phyloP scores from a whole-genome alignment of 1,284 basidiomycete species.

The Ganoderma resinaceum region DNA sequence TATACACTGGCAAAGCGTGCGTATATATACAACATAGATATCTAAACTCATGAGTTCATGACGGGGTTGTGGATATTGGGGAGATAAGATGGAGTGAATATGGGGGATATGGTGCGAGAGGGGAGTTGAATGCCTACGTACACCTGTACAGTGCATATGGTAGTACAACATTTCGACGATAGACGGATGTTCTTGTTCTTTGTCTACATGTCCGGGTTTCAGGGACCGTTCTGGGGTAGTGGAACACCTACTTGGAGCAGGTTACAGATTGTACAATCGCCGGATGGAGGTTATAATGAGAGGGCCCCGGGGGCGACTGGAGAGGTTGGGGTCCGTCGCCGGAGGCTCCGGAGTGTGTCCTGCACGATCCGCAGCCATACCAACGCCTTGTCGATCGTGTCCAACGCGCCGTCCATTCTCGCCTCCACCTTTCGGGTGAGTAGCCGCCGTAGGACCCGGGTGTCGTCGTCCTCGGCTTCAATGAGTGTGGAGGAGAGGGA shows the following conservation, averaged over 20 bases:
- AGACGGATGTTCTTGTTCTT: not conserved
- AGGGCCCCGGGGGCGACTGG: slow-evolving; percentile 1
- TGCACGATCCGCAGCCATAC: slow-evolving; percentile 69
- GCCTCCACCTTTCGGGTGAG: slow-evolving; percentile 68
- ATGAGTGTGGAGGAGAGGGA: slow-evolving; percentile 47
- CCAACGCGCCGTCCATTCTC: slow-evolving; percentile 61
- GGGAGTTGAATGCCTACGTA: slow-evolving; percentile 8
- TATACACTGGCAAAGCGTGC: slow-evolving; percentile 13
- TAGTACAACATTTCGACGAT: slow-evolving; percentile 13
- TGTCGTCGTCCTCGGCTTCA: slow-evolving; percentile 64
- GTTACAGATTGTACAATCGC: slow-evolving; percentile 14
- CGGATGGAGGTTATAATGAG: slow-evolving; percentile 6
- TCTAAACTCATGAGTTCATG: not conserved
- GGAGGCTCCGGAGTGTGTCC: slow-evolving; percentile 63
- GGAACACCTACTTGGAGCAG: slow-evolving; percentile 6
- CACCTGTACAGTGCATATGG: slow-evolving; percentile 6
- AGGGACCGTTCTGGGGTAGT: not conserved
- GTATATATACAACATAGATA: slow-evolving; percentile 33
- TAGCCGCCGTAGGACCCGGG: slow-evolving; percentile 61
- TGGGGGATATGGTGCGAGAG: not conserved
- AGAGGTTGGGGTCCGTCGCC: slow-evolving; percentile 50
- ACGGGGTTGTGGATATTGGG: not conserved
- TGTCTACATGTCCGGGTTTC: slow-evolving; percentile 8
- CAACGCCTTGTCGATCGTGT: slow-evolving; percentile 65
- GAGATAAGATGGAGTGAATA: not conserved